Percentiles rank a stretch among this genome's conserved stretches.
Conservation (phyloP, 2,329 filamentous ascomycete species). For the Acephala macrosclerotiorum region DNA sequence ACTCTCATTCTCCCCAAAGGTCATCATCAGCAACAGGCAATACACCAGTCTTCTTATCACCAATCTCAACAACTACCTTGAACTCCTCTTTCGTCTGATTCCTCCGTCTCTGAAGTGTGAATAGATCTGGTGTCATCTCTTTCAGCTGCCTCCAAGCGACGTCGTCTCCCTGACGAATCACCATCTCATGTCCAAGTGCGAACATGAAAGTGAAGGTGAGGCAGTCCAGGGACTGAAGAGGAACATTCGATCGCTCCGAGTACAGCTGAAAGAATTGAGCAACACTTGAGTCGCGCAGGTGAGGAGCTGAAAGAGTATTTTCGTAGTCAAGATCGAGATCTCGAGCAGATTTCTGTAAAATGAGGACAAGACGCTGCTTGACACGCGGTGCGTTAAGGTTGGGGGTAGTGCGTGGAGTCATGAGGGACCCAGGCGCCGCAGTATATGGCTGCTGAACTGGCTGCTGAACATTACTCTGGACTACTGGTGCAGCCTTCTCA, state of each 20-base stretch:
- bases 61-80: slow-evolving; percentile 1
- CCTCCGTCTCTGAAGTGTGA: neutral
- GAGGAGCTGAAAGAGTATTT: neutral
- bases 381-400: neutral
- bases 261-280: neutral
- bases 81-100: neutral
- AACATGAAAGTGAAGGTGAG: slow-evolving; percentile 2
- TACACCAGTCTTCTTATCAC: slow-evolving; percentile 1
- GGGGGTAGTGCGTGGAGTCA: neutral
- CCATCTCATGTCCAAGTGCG: neutral
- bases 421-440: neutral
- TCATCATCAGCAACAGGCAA: neutral
- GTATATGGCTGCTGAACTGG: neutral
- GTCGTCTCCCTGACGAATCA: neutral
- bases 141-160: neutral
- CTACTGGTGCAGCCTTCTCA: neutral
- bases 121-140: neutral
- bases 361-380: neutral
- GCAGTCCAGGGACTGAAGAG: neutral
- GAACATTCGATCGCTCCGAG: neutral
- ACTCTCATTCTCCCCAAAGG: neutral
- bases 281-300: neutral
- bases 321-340: slow-evolving; percentile 1
- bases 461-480: neutral
- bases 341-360: neutral